These are phyloP conservation scores for Castanospermum australe DNA, from an alignment of 306 rosid genomes.

Conservation along the genomic window DNA sequence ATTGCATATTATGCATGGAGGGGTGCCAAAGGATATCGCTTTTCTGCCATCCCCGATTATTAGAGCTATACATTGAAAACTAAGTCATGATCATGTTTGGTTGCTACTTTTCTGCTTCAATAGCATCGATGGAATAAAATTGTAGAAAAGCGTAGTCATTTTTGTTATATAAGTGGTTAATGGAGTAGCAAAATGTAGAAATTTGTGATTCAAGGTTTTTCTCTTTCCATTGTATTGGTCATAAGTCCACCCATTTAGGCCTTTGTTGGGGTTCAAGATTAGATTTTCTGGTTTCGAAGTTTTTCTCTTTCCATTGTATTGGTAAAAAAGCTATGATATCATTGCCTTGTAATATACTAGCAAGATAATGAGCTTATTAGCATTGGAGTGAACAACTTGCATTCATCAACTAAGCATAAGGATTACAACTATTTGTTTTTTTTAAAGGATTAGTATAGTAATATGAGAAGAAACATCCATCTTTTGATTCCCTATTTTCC, in stretches of 20 bases:
- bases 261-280: too few species aligned
- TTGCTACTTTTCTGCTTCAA: slow-evolving; percentile 12
- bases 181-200: slow-evolving; percentile 11
- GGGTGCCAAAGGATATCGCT: slow-evolving; percentile 85
- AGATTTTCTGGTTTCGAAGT: too few species aligned
- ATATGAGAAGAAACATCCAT: background rate
- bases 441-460: background rate
- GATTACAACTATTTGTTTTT: background rate
- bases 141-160: slow-evolving; percentile 13
- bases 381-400: background rate
- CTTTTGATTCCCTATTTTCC: background rate
- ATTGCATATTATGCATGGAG: slow-evolving; percentile 92
- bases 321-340: background rate
- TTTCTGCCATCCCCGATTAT: slow-evolving; percentile 89
- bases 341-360: background rate
- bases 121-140: background rate
- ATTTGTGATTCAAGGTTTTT: background rate
- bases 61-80: slow-evolving; percentile 32
- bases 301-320: too few species aligned
- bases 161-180: slow-evolving; percentile 8
- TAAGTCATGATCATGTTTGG: background rate
- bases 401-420: background rate
- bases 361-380: background rate
- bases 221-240: background rate
- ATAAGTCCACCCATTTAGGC: too few species aligned